These are phyloP conservation scores for Lactifluus echinatus DNA, from an alignment of 768 basidiomycete genomes.

Conservation along the genomic window DNA sequence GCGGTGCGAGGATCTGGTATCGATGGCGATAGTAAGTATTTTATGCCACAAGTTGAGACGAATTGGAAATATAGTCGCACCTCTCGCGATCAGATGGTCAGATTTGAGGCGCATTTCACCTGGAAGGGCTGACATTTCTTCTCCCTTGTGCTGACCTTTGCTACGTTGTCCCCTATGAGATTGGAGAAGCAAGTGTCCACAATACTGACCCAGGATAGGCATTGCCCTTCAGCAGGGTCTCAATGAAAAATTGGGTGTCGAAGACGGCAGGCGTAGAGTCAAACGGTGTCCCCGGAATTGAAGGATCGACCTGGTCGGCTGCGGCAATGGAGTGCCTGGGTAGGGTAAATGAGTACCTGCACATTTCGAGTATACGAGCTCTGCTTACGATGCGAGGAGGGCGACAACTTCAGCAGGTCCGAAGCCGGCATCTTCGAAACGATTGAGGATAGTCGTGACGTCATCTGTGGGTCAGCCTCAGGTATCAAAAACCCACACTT, in stretches of 20 bases:
- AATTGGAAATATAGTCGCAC: neutral
- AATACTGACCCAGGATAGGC: slow-evolving; percentile 25
- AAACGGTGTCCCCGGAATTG: slow-evolving; percentile 28
- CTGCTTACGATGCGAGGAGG: slow-evolving; percentile 27
- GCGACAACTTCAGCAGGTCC: slow-evolving; percentile 29
- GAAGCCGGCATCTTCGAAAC: slow-evolving; percentile 31
- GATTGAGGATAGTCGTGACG: slow-evolving; percentile 23
- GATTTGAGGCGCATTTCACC: slow-evolving; percentile 32
- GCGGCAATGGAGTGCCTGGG: slow-evolving; percentile 22
- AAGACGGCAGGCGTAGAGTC: slow-evolving; percentile 25
- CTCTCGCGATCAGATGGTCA: slow-evolving; percentile 26
- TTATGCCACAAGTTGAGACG: neutral
- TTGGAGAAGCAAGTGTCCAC: neutral
- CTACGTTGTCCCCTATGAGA: slow-evolving; percentile 2
- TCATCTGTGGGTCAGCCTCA: slow-evolving; percentile 8
- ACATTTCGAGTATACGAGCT: neutral
- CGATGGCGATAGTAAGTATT: neutral
- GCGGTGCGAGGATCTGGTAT: slow-evolving; percentile 27
- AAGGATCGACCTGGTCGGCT: slow-evolving; percentile 23
- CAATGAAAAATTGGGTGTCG: slow-evolving; percentile 29
- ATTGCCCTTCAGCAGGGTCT: slow-evolving; percentile 27
- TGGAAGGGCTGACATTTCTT: slow-evolving; percentile 25
- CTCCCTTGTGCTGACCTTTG: slow-evolving; percentile 25
- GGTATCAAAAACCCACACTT: neutral
- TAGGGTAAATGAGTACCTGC: slow-evolving; percentile 12